Conservation (phyloP, 108 stramenopile species). For the Cyclotella distinguenda region DNA sequence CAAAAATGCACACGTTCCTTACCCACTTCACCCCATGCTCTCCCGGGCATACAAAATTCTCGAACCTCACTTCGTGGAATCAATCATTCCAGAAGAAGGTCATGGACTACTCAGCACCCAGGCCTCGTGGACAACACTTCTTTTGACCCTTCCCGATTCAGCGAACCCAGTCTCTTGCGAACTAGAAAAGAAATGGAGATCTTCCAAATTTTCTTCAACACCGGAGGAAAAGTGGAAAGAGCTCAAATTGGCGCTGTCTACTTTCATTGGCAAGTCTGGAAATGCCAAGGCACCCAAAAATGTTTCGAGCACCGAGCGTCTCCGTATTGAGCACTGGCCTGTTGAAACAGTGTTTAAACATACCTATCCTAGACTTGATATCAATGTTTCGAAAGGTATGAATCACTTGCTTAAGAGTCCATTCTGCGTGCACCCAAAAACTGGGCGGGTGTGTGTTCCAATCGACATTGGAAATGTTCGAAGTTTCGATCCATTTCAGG, state of each 20-base stretch:
- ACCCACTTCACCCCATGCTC: constrained; percentile 89
- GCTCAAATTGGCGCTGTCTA: constrained; percentile 61
- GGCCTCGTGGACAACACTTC: constrained; percentile 78
- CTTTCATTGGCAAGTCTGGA: constrained; percentile 50
- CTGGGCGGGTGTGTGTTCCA: constrained; percentile 98
- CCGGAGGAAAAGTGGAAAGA: constrained; percentile 81
- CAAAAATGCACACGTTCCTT: constrained; percentile 59
- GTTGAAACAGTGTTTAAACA: constrained; percentile 89
- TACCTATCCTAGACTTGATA: constrained; percentile 97
- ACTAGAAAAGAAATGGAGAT: constrained; percentile 63
- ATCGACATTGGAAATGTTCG: constrained; percentile 65
- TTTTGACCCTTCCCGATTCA: constrained; percentile 83
- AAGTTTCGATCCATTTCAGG: constrained; percentile 84
- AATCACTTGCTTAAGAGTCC: constrained; percentile 99
- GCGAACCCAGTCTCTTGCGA: constrained; percentile 55
- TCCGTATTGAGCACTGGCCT: constrained; percentile 81
- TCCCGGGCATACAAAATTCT: constrained; percentile 81
- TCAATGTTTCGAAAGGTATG: constrained; percentile 97
- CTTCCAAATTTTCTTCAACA: constrained; percentile 30
- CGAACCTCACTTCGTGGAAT: constrained; percentile 90
- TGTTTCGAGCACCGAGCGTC: constrained; percentile 53
- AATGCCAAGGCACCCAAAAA: constrained; percentile 48
- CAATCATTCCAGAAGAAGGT: constrained; percentile 77
- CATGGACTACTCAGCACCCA: constrained; percentile 80
- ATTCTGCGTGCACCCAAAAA: constrained; percentile 99